phyloP scores from a whole-genome alignment of 441 rosid species.

The Rhodomyrtus psidioides region DNA sequence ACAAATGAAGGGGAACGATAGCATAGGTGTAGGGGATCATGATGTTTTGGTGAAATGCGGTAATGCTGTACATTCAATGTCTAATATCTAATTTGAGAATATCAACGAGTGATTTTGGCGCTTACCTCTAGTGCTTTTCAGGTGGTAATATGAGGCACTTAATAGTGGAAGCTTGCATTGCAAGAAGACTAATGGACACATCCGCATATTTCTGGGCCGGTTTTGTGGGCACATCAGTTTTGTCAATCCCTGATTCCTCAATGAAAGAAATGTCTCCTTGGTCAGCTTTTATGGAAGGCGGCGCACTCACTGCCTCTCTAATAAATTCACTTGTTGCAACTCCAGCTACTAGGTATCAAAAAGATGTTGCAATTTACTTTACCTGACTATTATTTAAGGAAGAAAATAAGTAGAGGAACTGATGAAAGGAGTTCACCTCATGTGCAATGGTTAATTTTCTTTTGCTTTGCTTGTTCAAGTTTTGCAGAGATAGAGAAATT shows the following conservation, averaged over 20 bases:
- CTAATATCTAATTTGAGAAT: neutral
- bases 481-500: slow-evolving; percentile 53
- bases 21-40: slow-evolving; percentile 12
- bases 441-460: neutral
- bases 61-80: slow-evolving; percentile 6
- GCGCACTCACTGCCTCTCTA: slow-evolving; percentile 34
- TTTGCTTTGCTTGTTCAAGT: slow-evolving; percentile 26
- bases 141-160: slow-evolving; percentile 71
- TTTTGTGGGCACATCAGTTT: slow-evolving; percentile 33
- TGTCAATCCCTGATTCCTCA: slow-evolving; percentile 28
- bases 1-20: slow-evolving; percentile 23
- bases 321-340: slow-evolving; percentile 31
- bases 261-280: slow-evolving; percentile 44
- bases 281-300: slow-evolving; percentile 58
- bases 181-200: slow-evolving; percentile 51
- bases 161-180: slow-evolving; percentile 70
- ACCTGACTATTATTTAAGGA: neutral
- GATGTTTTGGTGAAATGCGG: slow-evolving; percentile 28
- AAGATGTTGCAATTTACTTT: neutral
- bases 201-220: slow-evolving; percentile 64
- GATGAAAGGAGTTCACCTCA: neutral
- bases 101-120: neutral
- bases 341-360: slow-evolving; percentile 52
- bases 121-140: slow-evolving; percentile 8
- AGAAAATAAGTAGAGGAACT: neutral